Evolutionary conservation across 495 filamentous ascomycete species (phyloP), one percentile per base, ranked within the genome.

Genomic region (Barbatosphaeria neglecta): DNA sequence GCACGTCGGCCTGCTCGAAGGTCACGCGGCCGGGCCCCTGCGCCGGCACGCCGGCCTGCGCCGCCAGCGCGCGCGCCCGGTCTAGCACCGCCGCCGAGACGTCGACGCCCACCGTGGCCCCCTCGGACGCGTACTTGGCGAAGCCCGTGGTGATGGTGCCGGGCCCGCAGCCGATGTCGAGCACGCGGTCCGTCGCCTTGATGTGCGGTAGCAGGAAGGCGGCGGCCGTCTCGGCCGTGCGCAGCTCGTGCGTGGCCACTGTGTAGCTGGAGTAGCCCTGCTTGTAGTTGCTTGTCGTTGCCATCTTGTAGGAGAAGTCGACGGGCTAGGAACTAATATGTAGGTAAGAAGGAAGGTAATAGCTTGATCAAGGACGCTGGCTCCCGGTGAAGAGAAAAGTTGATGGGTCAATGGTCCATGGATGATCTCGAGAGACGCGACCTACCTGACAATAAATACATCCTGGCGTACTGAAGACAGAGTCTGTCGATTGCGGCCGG

Each of bases 131-230:
- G 38, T 67, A 56, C 38, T 56, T 52, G 20, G 73, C 73, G 3
- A 81, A 52, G 44, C 72, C 72, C 0, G 66, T 54, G 4, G 74
- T 78, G 28, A 80, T 77, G 10, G 69, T 75, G 17, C 75, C 76
- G 0, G 74, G 73, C 13, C 76, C 76, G 50, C 75, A 78, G 44
- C 76, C 76, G 35, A 80, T 61, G 45, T 78, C 76, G 25, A 80
- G 69, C 19, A 80, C 70, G 17, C 62, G 63, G 33, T 57, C 51
- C 2, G 45, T 46, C 25, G 37, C 22, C 25, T 53, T 54, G 43
- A 54, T 52, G 41, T 56, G 27, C 6, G 52, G 46, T 4, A 55
- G 24, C 1, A 55, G 43, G 40, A 51, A 51, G 37, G 46, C 53
- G 27, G 58, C 60, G 39, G 55, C 49, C 19, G 51, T 49, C 45